Evolutionary conservation across 495 filamentous ascomycete species (phyloP).

Genomic region (Letharia columbiana): DNA sequence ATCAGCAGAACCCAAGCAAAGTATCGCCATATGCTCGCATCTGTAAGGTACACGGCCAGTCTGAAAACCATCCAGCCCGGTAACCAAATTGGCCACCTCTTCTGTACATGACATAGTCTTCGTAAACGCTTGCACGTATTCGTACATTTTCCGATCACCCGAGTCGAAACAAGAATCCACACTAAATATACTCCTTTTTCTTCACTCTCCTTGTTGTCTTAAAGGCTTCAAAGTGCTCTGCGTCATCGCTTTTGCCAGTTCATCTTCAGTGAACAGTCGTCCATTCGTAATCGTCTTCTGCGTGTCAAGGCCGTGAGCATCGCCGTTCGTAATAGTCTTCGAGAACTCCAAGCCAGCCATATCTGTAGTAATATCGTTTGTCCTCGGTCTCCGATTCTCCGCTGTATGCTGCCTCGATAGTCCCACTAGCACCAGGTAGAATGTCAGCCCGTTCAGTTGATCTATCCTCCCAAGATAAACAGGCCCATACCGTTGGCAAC

Average conservation of each 20-base stretch:
- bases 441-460: neutral
- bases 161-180: neutral
- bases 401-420: constrained; percentile 24
- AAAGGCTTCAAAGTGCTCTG: constrained; percentile 21
- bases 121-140: neutral
- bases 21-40: neutral
- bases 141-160: neutral
- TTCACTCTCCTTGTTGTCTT: constrained; percentile 9
- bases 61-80: neutral
- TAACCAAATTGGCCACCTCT: neutral
- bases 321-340: constrained; percentile 12
- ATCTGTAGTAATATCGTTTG: neutral
- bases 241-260: constrained; percentile 26
- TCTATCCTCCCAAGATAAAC: neutral
- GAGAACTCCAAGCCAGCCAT: constrained; percentile 16
- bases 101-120: neutral
- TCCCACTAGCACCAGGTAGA: constrained; percentile 20
- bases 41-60: neutral
- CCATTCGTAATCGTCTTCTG: constrained; percentile 22
- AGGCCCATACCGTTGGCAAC: constrained; percentile 24
- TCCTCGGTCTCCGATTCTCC: constrained; percentile 13
- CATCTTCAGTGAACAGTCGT: constrained; percentile 24
- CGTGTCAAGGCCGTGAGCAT: constrained; percentile 18
- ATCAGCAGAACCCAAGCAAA: too few relatives aligned
- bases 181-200: neutral